Evolutionary conservation across 2,329 filamentous ascomycete genomes (phyloP), one percentile per base, ranked within the genome.

Genomic region (Clarireedia homoeocarpa): DNA sequence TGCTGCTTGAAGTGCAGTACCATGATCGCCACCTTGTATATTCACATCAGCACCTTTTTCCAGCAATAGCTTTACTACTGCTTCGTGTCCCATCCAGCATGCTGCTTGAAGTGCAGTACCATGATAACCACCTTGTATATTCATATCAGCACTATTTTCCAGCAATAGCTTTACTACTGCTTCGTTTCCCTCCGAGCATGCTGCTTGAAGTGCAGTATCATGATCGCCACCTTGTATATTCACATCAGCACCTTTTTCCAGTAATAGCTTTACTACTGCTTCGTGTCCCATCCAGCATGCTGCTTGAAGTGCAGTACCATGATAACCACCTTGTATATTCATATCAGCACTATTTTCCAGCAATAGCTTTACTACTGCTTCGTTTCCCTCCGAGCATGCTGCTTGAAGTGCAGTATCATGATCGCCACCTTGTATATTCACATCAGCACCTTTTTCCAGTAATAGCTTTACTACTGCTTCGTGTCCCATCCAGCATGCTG

Each of bases 21-120:
- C 3, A 7, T 2, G 0, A 30, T 7, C 3, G 1, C 34, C 20
- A 38, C 34, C 27, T 49, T 49, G n/a, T 49, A 6, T 15, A 48
- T 27, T 48, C 24, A 48, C 27, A 49, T 38, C 27, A 17, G 20
- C 42, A 15, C n/a, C 20, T 17, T 9, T 17, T 10, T 45, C n/a
- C 24, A 52, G 14, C 24, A 52, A 36, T 17, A 27, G 7, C 23
- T 45, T 38, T 6, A 52, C 50, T 5, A 52, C 20, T 15, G 40
- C 40, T 6, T 45, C 14, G 27, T 53, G 2, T 15, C 51, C 30
- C 4, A 9, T 17, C 7, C 2, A 2, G 14, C 40, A 46, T 47
- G 51, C 51, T 27, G 51, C 51, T 38, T 48, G 20, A 53, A 53
- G 51, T 23, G 51, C 44, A 53, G 15, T 42, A 10, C 3, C 1